Base-by-base conservation (phyloP, 495 filamentous ascomycete species). In the Ramalina intermedia region DNA sequence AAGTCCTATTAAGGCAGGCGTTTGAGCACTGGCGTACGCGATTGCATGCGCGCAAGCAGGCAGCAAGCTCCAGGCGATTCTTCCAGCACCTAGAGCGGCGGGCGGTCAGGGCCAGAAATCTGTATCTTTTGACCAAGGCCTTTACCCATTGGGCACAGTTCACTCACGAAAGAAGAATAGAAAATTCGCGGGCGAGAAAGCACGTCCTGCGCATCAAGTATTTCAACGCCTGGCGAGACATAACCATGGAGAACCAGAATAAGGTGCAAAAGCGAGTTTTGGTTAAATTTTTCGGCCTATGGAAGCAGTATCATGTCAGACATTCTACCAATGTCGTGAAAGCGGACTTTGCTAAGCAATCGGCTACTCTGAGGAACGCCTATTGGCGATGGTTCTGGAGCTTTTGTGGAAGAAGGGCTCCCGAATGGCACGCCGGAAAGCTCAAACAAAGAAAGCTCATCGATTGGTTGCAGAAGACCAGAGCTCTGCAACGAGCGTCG, bases 191-290 rank as follows among this genome's bases (percentile, higher is more conserved):
- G 44, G 84, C 81, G 21, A 73, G 81, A 48, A 64, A 73, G 51
- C 83, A 84, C 61, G 73, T 89, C 21, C 64, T 89, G 12, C 67
- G 79, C 52, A 73, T 77, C 48, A 80, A 79, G 48, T 87, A 81
- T 55, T 91, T 89, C 60, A 78, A 80, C 54, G 79, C 79, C 3
- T 91, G 85, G 85, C 72, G 77, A 33, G 78, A 78, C 39, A 79
- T 87, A 41, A 87, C 85, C 11, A 71, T 70, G 6, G 76, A 83
- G 39, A 83, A 86, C 55, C 69, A 81, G 48, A 56, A 78, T 27
- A 87, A 85, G 60, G 75, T 80, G 2, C 75, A 78, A 37, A 69
- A 76, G 9, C 82, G 81, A 48, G 66, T 71, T 11, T 51, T 80
- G 6, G 68, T 68, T 37, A 76, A 73, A 43, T 80, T 79, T 29